Base-by-base conservation (phyloP, 208 protist genomes). In the Porcisia hertigi region DNA sequence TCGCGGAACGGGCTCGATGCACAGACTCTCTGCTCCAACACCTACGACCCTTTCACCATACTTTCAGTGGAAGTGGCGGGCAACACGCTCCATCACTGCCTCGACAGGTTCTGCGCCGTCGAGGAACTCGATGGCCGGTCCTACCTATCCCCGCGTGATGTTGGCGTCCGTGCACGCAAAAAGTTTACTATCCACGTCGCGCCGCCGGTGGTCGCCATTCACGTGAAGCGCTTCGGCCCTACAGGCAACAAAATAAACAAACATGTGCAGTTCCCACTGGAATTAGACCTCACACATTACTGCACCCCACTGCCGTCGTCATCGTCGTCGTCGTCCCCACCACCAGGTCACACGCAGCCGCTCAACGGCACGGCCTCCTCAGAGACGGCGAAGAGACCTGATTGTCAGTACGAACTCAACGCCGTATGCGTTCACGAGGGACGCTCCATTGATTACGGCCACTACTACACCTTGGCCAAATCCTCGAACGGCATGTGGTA, bases 391-490 rank as follows among this genome's bases (percentile, higher is more conserved):
- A 54, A 65, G 34, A 30, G 20, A 52, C 23, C 43, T 11, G 76
- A 79, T 60, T 76, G 59, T 66, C 69, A 71, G 57, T 98, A 98
- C 80, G 84, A 97, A 64, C 86, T 98, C 14, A 94, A 93, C 77
- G 94, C 92, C 36, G 74, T 98, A 47, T 89, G 95, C 66, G 88
- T 98, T 49, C 97, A 98, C 76, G 83, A 92, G 39, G 97, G 97
- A 18, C 63, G 73, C 55, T 91, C 90, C 47, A 59, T 97, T 14
- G 79, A 85, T 67, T 94, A 88, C 73, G 97, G 97, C 25, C 97
- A 98, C 77, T 98, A 98, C 86, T 98, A 95, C 84, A 88, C 84
- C 66, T 77, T 93, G 71, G 95, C 98, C 43, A 88, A 88, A 30
- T 88, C 85, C 30, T 73, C 85, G 3, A 97, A 98, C 74, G 91